phyloP scores from a whole-genome alignment of 371 early-diverging fungal genomes.

The Lichtheimia corymbifera region DNA sequence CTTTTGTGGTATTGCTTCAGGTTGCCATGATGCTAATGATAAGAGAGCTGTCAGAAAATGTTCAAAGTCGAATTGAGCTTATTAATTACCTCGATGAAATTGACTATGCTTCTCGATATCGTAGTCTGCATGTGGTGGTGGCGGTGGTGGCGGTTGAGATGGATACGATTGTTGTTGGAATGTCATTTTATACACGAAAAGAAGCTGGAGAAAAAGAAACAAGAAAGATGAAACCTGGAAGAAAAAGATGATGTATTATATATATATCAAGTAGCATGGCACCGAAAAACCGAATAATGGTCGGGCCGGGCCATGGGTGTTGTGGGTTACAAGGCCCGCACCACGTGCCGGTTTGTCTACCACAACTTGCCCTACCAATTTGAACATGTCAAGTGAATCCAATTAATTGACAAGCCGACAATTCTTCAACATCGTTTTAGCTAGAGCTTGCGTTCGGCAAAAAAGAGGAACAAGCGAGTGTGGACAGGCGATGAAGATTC shows the following conservation, averaged over 20 bases:
- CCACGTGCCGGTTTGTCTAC: no score
- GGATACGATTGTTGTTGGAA: not conserved
- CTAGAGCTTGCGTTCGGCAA: constrained; percentile 4
- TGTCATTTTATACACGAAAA: not conserved
- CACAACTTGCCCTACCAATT: no score
- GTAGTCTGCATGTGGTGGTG: no score
- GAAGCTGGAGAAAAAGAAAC: not conserved
- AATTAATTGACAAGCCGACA: no score
- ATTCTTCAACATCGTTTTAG: not conserved
- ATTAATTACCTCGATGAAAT: not conserved
- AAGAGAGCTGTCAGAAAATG: not conserved
- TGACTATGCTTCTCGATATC: not conserved
- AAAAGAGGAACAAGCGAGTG: constrained; percentile 18
- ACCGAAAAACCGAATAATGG: no score
- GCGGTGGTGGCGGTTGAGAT: not conserved
- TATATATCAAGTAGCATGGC: no score
- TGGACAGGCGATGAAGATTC: constrained; percentile 24
- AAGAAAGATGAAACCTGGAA: not conserved
- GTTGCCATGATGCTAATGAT: not conserved
- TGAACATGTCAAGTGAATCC: no score
- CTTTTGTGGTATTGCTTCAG: not conserved
- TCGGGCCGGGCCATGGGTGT: no score
- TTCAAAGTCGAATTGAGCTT: not conserved
- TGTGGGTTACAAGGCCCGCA: no score
- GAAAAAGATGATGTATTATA: not conserved